Conservation (phyloP, 2,329 filamentous ascomycete species). For the Mariannaea elegans region DNA sequence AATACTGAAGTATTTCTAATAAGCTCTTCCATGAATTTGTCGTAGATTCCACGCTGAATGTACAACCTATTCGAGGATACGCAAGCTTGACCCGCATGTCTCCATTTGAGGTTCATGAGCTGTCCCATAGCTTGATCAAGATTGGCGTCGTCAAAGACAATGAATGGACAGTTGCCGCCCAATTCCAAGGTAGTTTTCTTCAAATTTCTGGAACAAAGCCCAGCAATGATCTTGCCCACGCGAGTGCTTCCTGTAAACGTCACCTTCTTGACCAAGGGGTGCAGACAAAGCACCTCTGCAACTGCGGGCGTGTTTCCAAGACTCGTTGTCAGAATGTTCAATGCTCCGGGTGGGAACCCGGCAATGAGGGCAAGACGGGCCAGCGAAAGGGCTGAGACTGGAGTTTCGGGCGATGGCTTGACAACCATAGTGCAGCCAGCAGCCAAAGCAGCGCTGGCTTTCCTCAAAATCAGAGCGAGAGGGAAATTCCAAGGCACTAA, state of each 20-base stretch:
- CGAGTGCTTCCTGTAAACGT: slow-evolving; percentile 80
- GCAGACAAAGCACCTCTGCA: slow-evolving; percentile 57
- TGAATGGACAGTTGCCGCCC: slow-evolving; percentile 73
- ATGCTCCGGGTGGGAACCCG: slow-evolving; percentile 77
- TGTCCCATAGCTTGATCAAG: slow-evolving; percentile 72
- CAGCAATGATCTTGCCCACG: slow-evolving; percentile 72
- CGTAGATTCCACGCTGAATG: slow-evolving; percentile 68
- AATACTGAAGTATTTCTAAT: slow-evolving; percentile 61
- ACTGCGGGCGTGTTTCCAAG: slow-evolving; percentile 54
- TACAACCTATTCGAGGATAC: slow-evolving; percentile 71
- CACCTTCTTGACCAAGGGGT: slow-evolving; percentile 65
- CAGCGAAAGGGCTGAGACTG: slow-evolving; percentile 74
- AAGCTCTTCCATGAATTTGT: slow-evolving; percentile 65
- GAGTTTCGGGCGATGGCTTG: slow-evolving; percentile 79
- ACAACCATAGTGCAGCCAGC: slow-evolving; percentile 80
- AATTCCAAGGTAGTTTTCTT: slow-evolving; percentile 76
- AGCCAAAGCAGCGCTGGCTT: slow-evolving; percentile 66
- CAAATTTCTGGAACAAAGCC: slow-evolving; percentile 67
- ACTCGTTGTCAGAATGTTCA: slow-evolving; percentile 61
- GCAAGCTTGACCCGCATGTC: slow-evolving; percentile 77
- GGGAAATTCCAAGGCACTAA: slow-evolving; percentile 67
- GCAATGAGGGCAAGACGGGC: slow-evolving; percentile 74
- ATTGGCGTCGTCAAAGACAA: slow-evolving; percentile 74
- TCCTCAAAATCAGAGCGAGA: slow-evolving; percentile 58
- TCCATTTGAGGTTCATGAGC: slow-evolving; percentile 51